A percentile compares a stretch with the other conserved stretches of the same genome.
Conservation (phyloP, 139 green algal species). For the Chlorella sp. region DNA sequence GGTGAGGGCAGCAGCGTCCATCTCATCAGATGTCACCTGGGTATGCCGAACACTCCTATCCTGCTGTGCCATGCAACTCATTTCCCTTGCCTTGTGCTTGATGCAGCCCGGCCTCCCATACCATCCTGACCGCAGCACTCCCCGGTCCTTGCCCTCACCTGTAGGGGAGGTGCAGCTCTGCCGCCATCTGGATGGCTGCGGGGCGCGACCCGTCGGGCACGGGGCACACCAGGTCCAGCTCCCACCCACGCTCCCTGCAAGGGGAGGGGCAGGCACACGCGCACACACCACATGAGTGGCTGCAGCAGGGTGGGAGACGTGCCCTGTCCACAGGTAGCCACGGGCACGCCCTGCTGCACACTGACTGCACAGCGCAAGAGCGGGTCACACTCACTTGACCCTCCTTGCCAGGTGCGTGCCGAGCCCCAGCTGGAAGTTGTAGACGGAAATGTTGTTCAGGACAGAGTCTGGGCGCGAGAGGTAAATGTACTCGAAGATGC, state of each 20-base stretch:
- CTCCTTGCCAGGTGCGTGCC: constrained; percentile 68
- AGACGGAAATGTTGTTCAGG: constrained; percentile 95
- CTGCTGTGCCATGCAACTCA: too few relatives aligned
- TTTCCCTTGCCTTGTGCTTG: too few relatives aligned
- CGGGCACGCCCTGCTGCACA: too few relatives aligned
- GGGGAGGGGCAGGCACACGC: too few relatives aligned
- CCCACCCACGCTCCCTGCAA: constrained; percentile 61
- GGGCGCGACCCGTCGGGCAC: constrained; percentile 88
- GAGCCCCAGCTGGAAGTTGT: constrained; percentile 94
- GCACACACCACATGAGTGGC: not conserved
- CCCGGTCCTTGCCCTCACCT: not conserved
- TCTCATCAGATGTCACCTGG: too few relatives aligned
- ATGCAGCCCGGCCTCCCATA: too few relatives aligned
- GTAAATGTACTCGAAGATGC: constrained; percentile 99
- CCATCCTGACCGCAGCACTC: too few relatives aligned
- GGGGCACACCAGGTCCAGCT: constrained; percentile 91
- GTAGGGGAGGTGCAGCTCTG: constrained; percentile 87
- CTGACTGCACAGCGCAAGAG: too few relatives aligned
- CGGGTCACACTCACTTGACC: constrained; percentile 65
- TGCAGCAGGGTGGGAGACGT: too few relatives aligned
- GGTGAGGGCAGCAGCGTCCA: too few relatives aligned
- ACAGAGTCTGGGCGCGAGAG: constrained; percentile 83
- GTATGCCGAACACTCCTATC: too few relatives aligned
- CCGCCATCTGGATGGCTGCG: constrained; percentile 76
- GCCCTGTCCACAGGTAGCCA: too few relatives aligned